These are phyloP conservation scores for Huntiella decipiens DNA, from an alignment of 2,329 filamentous ascomycete species.

Conservation along the genomic window DNA sequence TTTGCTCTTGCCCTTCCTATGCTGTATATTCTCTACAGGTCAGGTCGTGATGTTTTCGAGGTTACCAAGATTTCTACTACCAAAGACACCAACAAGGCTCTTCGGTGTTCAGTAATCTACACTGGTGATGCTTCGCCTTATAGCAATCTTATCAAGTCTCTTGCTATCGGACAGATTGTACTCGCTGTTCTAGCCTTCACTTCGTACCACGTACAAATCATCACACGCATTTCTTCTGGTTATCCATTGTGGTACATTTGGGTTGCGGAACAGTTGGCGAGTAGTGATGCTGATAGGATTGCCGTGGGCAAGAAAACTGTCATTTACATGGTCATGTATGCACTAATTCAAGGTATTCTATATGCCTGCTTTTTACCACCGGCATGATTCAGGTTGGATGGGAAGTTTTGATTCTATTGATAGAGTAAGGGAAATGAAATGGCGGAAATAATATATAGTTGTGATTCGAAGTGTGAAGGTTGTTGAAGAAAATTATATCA, in stretches of 20 bases:
- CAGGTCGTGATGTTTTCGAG: conserved; percentile 1
- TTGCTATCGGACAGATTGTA: conserved; percentile 55
- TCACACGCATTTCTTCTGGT: conserved; percentile 71
- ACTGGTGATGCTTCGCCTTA: conserved; percentile 8
- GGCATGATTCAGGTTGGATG: conserved; percentile 30
- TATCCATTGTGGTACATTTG: conserved; percentile 84
- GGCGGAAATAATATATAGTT: background rate
- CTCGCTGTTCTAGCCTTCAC: conserved; percentile 54
- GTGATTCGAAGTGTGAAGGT: background rate
- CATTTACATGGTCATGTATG: conserved; percentile 63
- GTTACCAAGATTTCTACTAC: background rate
- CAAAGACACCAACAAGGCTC: background rate
- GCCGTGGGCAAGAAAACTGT: conserved; percentile 25
- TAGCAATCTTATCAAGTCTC: conserved; percentile 25
- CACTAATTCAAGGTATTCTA: conserved; percentile 58
- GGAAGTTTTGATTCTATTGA: background rate
- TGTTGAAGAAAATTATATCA: background rate
- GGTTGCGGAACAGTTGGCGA: conserved; percentile 35
- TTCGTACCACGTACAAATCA: conserved; percentile 83
- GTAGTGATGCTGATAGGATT: conserved; percentile 12
- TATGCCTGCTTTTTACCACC: conserved; percentile 87
- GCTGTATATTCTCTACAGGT: conserved; percentile 37
- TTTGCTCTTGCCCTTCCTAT: conserved; percentile 72
- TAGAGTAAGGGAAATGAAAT: background rate
- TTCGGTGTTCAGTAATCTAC: background rate